Percentiles rank a stretch among this genome's conserved stretches.
Evolutionary conservation across 345 rosid genomes (phyloP).

Genomic region (Eucalyptus regnans): DNA sequence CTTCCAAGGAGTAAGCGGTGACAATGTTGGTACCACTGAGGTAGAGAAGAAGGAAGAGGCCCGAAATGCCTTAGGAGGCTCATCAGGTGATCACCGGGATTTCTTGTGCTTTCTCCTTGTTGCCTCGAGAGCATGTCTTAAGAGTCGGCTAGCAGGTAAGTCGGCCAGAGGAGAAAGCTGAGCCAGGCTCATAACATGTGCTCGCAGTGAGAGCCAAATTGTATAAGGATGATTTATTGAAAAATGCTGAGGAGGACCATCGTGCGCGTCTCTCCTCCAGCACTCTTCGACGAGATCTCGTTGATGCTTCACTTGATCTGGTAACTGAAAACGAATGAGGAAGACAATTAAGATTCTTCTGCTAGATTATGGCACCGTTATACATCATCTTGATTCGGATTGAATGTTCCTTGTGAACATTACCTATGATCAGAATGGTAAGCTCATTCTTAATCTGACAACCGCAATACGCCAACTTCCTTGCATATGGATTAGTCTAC

Average conservation of each 20-base stretch:
- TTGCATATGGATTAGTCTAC: not conserved
- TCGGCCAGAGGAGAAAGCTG: not conserved
- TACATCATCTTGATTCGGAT: not conserved
- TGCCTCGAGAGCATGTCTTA: not conserved
- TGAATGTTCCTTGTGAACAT: not conserved
- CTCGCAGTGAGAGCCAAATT: not conserved
- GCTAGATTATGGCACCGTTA: not conserved
- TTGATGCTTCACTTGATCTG: not conserved
- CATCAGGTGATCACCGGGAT: not conserved
- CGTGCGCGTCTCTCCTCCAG: not conserved
- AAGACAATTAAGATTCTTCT: not conserved
- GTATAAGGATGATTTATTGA: not conserved
- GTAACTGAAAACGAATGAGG: not conserved
- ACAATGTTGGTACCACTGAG: not conserved
- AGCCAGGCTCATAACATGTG: not conserved
- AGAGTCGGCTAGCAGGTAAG: not conserved
- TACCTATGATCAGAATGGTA: not conserved
- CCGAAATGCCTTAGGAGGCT: not conserved
- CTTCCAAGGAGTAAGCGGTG: not conserved
- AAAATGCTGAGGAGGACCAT: not conserved
- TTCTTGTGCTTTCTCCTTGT: not conserved
- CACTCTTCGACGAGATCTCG: not conserved
- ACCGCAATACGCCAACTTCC: not conserved
- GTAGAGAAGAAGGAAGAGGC: not conserved
- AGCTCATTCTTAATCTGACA: not conserved